Conservation (phyloP, 441 rosid genomes). For the Mallotus japonicus region DNA sequence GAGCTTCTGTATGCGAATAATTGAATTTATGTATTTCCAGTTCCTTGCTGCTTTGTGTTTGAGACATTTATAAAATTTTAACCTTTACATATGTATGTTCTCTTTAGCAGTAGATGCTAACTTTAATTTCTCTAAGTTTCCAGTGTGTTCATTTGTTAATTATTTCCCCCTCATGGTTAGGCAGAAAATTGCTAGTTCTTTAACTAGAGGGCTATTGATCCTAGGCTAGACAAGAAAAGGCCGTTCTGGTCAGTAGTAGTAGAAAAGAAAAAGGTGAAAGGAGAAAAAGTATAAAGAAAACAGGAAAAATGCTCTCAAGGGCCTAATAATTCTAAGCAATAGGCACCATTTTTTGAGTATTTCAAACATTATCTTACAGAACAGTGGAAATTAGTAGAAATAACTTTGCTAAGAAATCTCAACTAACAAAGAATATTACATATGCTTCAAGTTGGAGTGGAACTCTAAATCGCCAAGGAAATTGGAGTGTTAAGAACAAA, state of each 20-base stretch:
- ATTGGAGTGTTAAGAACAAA: too few species aligned
- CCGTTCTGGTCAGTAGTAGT: background rate
- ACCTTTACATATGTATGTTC: background rate
- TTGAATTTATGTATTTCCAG: slow-evolving; percentile 1
- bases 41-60: background rate
- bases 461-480: background rate
- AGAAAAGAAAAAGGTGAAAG: background rate
- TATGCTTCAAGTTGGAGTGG: background rate
- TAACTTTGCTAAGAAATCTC: background rate
- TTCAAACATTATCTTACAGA: background rate
- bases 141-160: background rate
- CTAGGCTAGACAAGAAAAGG: background rate
- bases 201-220: background rate
- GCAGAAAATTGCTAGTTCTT: background rate
- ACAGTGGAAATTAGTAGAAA: background rate
- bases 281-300: background rate
- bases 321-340: background rate
- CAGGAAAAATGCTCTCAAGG: background rate
- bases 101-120: background rate
- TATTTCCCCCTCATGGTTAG: background rate
- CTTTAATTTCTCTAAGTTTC: background rate
- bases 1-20: slow-evolving; percentile 7
- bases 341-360: background rate
- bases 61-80: background rate
- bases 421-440: background rate